Evolutionary conservation across 2,329 filamentous ascomycete genomes (phyloP).

Genomic region (Colletotrichum shisoi): DNA sequence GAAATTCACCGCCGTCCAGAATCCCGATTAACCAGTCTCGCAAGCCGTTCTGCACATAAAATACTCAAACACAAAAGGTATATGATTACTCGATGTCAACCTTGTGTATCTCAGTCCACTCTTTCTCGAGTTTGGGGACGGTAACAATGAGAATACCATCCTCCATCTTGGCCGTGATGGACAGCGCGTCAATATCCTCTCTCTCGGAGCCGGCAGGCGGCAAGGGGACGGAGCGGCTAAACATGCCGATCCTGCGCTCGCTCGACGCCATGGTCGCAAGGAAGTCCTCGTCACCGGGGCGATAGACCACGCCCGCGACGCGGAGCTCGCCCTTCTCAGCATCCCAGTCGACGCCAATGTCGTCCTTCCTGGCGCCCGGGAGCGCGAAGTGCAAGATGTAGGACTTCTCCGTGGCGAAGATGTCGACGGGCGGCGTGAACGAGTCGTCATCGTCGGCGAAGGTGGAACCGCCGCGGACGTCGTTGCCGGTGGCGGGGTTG

Average conservation of each 20-base stretch:
- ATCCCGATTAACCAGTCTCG: background rate
- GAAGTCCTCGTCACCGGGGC: constrained; percentile 74
- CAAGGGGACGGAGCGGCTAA: constrained; percentile 74
- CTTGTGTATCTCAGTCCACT: constrained; percentile 69
- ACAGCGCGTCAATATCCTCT: constrained; percentile 70
- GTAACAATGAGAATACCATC: constrained; percentile 79
- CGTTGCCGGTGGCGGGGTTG: constrained; percentile 15
- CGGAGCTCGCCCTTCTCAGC: constrained; percentile 70
- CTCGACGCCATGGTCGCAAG: constrained; percentile 67
- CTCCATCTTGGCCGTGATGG: constrained; percentile 78
- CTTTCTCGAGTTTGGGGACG: constrained; percentile 76
- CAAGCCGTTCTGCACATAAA: constrained; percentile 21
- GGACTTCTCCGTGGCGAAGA: constrained; percentile 72
- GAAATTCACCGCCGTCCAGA: background rate
- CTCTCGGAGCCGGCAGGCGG: constrained; percentile 53
- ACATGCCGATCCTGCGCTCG: constrained; percentile 76
- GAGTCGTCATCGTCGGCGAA: constrained; percentile 46
- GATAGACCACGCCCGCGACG: constrained; percentile 75
- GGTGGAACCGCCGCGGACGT: constrained; percentile 35
- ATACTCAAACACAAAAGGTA: background rate
- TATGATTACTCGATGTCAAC: constrained; percentile 62
- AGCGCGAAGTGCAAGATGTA: constrained; percentile 79
- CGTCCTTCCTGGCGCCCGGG: constrained; percentile 80
- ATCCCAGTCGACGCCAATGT: constrained; percentile 80
- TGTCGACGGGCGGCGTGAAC: constrained; percentile 73